Base-by-base conservation (phyloP, 2,329 filamentous ascomycete genomes). In the Exophiala lecanii-corni region DNA sequence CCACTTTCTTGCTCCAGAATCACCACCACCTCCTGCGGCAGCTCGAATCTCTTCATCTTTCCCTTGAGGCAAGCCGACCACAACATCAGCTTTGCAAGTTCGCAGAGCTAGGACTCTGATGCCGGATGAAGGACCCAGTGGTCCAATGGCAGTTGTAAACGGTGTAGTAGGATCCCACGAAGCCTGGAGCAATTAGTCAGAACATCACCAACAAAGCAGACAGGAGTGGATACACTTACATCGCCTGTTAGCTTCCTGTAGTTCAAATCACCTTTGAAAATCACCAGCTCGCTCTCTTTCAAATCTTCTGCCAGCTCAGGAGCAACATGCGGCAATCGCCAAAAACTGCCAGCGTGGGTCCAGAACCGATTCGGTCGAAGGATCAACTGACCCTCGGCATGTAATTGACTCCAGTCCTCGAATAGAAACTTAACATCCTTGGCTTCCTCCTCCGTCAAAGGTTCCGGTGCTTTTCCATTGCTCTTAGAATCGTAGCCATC, bases 221-320 rank as follows among this genome's bases (percentile, higher is more conserved):
- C 2, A 33, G 15, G 15, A 21, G 25, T 12, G 4, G 12, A 7
- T 26, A 7, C 12, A 26, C 23, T 26, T 69, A 91, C 88, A 72
- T 98, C 92, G 36, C 80, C 85, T 20, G 84, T 89, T 54, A 98
- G 66, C 66, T 98, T 98, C 49, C 92, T 76, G 66, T 97, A 98
- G 69, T 98, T 98, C 55, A 98, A 64, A 62, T 98, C 92, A 2
- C 92, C 92, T 72, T 98, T 98, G 73, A 97, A 97, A 43, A 98
- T 81, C 9, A 95, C 87, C 13, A 98, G 72, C 63, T 95, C 86
- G 53, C 85, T 86, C 49, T 79, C 69, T 70, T 89, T 83, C 43
- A 98, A 67, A 59, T 97, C 91, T 5, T 86, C 75, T 39, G 79
- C 75, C 9, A 98, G 68, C 19, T 76, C 74, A 2, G 79, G 76